Conservation (phyloP, 1,284 basidiomycete genomes). For the Ustilago vetiveriae region DNA sequence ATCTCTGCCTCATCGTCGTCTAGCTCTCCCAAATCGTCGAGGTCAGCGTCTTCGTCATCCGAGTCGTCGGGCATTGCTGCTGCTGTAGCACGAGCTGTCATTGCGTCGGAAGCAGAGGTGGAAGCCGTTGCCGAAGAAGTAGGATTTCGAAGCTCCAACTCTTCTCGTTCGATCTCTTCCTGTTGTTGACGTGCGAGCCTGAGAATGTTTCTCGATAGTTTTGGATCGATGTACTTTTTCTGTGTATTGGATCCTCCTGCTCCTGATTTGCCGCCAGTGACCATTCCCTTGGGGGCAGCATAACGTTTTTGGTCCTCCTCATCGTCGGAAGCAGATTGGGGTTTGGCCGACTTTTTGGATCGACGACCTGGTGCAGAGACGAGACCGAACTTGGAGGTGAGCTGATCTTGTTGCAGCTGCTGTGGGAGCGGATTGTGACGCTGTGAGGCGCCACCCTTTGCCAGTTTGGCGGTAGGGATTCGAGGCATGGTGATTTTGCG, state of each 20-base stretch:
- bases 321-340: conserved; percentile 26
- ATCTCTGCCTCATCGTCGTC: conserved; percentile 59
- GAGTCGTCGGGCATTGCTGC: conserved; percentile 69
- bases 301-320: conserved; percentile 32
- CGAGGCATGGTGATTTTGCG: conserved; percentile 39
- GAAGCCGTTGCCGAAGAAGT: conserved; percentile 12
- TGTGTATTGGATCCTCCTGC: conserved; percentile 40
- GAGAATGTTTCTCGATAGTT: conserved; percentile 88
- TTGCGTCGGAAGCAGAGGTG: conserved; percentile 58
- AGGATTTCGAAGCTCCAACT: conserved; percentile 49
- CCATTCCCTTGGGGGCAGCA: conserved; percentile 43
- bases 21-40: conserved; percentile 57
- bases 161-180: conserved; percentile 74
- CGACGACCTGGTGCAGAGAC: conserved; percentile 51
- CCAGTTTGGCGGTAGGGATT: conserved; percentile 41
- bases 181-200: conserved; percentile 92
- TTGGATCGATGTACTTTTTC: conserved; percentile 68
- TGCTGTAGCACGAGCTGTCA: conserved; percentile 45
- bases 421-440: conserved; percentile 54
- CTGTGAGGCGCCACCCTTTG: conserved; percentile 27
- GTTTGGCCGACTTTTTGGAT: conserved; percentile 28
- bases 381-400: conserved; percentile 48
- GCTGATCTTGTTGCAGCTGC: conserved; percentile 51
- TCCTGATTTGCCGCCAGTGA: conserved; percentile 53
- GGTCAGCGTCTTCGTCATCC: conserved; percentile 54